Conservation (phyloP, 345 rosid genomes). For the Citrus unshiu region DNA sequence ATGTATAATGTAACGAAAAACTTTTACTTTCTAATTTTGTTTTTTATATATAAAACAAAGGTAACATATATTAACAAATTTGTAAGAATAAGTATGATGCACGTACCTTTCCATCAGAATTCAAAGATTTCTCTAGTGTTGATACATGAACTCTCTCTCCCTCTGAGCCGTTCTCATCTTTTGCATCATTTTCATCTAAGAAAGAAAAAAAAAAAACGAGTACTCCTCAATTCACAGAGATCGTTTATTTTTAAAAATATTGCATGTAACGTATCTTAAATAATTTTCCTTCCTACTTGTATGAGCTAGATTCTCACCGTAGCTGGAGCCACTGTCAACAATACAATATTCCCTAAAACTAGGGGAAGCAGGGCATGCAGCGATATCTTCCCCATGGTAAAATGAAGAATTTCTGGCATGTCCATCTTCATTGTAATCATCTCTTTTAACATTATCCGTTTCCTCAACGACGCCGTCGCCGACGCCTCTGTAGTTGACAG, state of each 20-base stretch:
- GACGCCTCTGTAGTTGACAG: no score
- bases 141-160: not conserved
- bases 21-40: no score
- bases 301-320: not conserved
- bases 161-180: not conserved
- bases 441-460: not conserved
- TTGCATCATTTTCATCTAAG: not conserved
- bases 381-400: conserved; percentile 7
- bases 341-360: conserved; percentile 44
- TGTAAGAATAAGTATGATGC: not conserved
- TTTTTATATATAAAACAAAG: not conserved
- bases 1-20: no score
- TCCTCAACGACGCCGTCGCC: not conserved
- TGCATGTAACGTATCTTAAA: no score
- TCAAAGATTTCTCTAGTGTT: not conserved
- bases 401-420: not conserved
- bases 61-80: no score
- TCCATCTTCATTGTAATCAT: not conserved
- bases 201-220: not conserved
- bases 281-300: not conserved
- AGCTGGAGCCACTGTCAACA: not conserved
- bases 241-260: no score
- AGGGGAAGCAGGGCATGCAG: conserved; percentile 27
- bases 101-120: not conserved
- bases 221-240: not conserved